Base-by-base conservation (phyloP, 2,329 filamentous ascomycete genomes). In the Fusarium coicis region DNA sequence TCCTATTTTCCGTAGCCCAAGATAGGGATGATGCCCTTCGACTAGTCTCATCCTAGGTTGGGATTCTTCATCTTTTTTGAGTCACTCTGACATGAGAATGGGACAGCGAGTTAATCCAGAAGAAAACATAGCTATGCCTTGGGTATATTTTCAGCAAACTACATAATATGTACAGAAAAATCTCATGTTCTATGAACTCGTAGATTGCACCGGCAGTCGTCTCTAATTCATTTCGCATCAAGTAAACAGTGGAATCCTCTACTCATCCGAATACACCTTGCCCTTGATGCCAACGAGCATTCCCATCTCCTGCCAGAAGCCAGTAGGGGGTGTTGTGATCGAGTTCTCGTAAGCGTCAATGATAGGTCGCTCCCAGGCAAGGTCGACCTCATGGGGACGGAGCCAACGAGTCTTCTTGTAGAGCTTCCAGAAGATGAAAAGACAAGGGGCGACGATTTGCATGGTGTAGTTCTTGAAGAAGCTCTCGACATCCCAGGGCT, bases 361-460 rank as follows among this genome's bases (percentile, higher is more conserved):
- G 28, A 84, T 75, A 28, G 88, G 89, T n/a, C 86, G 83, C 74
- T 92, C 85, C 89, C 89, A 89, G 46, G 90, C 82, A 21, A 92
- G 83, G 75, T 92, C 90, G 7, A 86, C 85, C 76, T 92, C 87
- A 10, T 83, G 78, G 0, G 90, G 83, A 5, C 81, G 81, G 23
- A 90, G 83, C 57, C 88, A 82, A 66, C 85, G 85, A 4, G 91
- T 93, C 63, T 83, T 84, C 82, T 90, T 89, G 78, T 90, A 26
- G 3, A 93, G 12, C 81, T 93, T 93, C 89, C 90, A 93, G 74
- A 84, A 84, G 26, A 86, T 58, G 77, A 87, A 92, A 34, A 90
- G 81, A 40, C 88, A 77, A 12, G 86, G 85, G 0, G 86, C 85
- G 30, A 91, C 78, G 19, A 90, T 80, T 67, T 87, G 82, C 87